phyloP scores from a whole-genome alignment of 495 filamentous ascomycete genomes.

The Penicillium pancosmium region DNA sequence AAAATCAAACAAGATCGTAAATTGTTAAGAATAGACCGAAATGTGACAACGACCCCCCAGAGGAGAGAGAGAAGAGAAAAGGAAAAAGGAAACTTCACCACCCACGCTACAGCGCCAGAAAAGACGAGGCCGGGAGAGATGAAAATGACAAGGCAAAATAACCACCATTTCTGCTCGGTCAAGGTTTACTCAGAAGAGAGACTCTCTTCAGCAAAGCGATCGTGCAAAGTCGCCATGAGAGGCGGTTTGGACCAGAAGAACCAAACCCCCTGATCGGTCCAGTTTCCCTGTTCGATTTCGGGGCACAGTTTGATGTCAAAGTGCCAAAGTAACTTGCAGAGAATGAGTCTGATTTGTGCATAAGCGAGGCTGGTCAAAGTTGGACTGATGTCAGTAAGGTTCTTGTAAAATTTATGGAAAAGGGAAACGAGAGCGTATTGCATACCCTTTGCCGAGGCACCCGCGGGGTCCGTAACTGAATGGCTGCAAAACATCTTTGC shows the following conservation, averaged over 20 bases:
- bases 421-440: not conserved
- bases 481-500: constrained; percentile 41
- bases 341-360: constrained; percentile 56
- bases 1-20: too few species aligned
- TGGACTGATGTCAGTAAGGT: not conserved
- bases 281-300: not conserved
- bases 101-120: not conserved
- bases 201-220: constrained; percentile 1
- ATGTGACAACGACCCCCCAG: not conserved
- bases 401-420: too few species aligned
- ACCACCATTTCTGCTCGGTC: not conserved
- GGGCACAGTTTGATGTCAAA: constrained; percentile 41
- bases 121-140: not conserved
- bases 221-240: not conserved
- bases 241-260: constrained; percentile 8
- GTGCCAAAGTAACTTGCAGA: constrained; percentile 53
- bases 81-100: not conserved
- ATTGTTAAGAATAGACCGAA: not conserved
- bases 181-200: not conserved
- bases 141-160: not conserved
- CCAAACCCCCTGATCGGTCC: constrained; percentile 11
- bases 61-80: not conserved
- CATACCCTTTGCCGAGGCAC: constrained; percentile 49
- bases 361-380: constrained; percentile 48
- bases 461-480: constrained; percentile 45